Evolutionary conservation across 1,139 yeast genomes (phyloP).

Genomic region (Suhomyces anneliseae): DNA sequence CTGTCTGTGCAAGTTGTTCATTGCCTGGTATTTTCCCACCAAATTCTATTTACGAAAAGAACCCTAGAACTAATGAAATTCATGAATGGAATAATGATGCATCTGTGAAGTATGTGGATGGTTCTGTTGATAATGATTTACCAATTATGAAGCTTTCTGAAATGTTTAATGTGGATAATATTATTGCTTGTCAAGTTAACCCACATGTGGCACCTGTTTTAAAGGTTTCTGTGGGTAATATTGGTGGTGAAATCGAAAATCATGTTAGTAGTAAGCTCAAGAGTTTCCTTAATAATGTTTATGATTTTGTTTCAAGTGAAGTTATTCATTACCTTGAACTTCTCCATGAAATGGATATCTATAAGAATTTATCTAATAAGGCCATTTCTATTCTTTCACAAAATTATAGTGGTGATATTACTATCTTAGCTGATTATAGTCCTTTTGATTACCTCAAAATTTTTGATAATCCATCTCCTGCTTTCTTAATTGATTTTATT

Average conservation of each 20-base stretch:
- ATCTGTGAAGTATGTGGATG: slow-evolving; percentile 85
- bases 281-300: slow-evolving; percentile 53
- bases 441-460: slow-evolving; percentile 60
- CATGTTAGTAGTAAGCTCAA: slow-evolving; percentile 58
- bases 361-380: slow-evolving; percentile 70
- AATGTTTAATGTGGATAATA: slow-evolving; percentile 95
- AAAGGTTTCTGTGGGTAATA: slow-evolving; percentile 62
- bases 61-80: slow-evolving; percentile 64
- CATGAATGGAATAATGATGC: slow-evolving; percentile 82
- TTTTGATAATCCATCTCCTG: slow-evolving; percentile 77
- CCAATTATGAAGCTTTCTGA: slow-evolving; percentile 90
- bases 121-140: slow-evolving; percentile 90
- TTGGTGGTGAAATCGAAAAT: slow-evolving; percentile 69
- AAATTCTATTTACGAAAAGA: slow-evolving; percentile 80
- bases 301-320: slow-evolving; percentile 67
- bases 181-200: slow-evolving; percentile 94
- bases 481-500: slow-evolving; percentile 67
- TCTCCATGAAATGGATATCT: slow-evolving; percentile 71
- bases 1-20: slow-evolving; percentile 96
- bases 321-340: slow-evolving; percentile 75
- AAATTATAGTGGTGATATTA: slow-evolving; percentile 89
- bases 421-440: slow-evolving; percentile 77
- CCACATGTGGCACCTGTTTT: slow-evolving; percentile 93
- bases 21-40: slow-evolving; percentile 90
- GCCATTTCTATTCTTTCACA: slow-evolving; percentile 76